Percentiles rank a stretch among this genome's conserved stretches.
Evolutionary conservation across 495 filamentous ascomycete species (phyloP).

Genomic region (Neurospora pannonica): DNA sequence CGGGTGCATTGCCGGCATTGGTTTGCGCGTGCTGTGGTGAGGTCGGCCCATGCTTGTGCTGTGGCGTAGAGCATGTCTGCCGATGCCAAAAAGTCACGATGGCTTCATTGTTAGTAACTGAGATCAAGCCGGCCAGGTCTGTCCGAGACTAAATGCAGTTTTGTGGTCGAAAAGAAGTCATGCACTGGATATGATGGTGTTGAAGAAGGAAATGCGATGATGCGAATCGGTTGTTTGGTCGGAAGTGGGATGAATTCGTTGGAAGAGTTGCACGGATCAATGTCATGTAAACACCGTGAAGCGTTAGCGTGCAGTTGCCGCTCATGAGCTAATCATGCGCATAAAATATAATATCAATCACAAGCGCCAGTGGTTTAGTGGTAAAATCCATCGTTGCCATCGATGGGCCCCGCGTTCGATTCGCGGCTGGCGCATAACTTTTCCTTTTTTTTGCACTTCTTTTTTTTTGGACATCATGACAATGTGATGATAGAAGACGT

Average conservation of each 20-base stretch:
- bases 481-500: not conserved
- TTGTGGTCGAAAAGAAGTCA: not conserved
- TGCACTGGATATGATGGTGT: not conserved
- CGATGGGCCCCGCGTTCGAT: conserved; percentile 45
- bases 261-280: not conserved
- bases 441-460: not conserved
- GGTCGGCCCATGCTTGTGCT: not conserved
- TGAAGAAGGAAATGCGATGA: not conserved
- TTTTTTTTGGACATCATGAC: not conserved
- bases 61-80: not conserved
- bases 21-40: not conserved
- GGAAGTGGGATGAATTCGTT: not conserved
- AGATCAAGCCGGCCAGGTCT: not conserved
- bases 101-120: not conserved
- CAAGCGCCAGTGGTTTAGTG: conserved; percentile 36
- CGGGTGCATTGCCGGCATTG: not conserved
- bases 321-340: rapidly evolving
- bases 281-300: not conserved
- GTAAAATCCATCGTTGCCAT: conserved; percentile 48
- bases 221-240: not conserved
- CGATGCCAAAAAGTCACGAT: not conserved
- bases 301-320: not conserved
- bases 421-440: conserved; percentile 35
- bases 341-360: not conserved
- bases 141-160: too few species aligned